Conservation (phyloP, 2,329 filamentous ascomycete genomes). For the Pseudocercospora musae region DNA sequence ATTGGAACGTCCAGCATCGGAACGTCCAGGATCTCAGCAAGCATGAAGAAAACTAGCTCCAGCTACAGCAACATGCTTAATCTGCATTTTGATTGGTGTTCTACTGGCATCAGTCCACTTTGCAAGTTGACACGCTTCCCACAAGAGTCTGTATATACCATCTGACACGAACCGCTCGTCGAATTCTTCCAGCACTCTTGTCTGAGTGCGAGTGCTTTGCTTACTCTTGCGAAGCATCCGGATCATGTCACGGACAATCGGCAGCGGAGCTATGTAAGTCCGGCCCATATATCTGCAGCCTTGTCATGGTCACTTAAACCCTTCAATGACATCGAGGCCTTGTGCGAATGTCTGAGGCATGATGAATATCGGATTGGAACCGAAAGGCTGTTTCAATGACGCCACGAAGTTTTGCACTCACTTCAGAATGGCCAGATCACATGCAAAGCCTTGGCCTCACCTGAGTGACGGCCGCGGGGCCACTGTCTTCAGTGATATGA, state of each 20-base stretch:
- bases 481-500: background rate
- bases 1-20: background rate
- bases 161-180: too few relatives aligned
- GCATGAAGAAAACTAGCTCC: background rate
- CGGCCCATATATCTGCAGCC: background rate
- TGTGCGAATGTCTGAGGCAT: background rate
- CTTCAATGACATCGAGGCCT: background rate
- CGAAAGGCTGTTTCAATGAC: background rate
- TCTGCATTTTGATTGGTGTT: background rate
- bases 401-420: background rate
- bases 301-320: background rate
- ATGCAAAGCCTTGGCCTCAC: background rate
- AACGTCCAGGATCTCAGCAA: background rate
- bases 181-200: too few relatives aligned
- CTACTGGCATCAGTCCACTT: too few relatives aligned
- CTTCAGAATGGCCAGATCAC: background rate
- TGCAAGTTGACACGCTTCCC: too few relatives aligned
- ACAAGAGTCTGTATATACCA: too few relatives aligned
- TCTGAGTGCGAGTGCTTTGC: too few relatives aligned
- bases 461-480: too few relatives aligned
- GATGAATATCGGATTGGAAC: background rate
- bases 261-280: too few relatives aligned
- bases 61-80: conserved; percentile 4
- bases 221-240: too few relatives aligned
- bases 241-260: too few relatives aligned